Evolutionary conservation across 371 early-diverging fungal species (phyloP).

Genomic region (Massospora cicadina): DNA sequence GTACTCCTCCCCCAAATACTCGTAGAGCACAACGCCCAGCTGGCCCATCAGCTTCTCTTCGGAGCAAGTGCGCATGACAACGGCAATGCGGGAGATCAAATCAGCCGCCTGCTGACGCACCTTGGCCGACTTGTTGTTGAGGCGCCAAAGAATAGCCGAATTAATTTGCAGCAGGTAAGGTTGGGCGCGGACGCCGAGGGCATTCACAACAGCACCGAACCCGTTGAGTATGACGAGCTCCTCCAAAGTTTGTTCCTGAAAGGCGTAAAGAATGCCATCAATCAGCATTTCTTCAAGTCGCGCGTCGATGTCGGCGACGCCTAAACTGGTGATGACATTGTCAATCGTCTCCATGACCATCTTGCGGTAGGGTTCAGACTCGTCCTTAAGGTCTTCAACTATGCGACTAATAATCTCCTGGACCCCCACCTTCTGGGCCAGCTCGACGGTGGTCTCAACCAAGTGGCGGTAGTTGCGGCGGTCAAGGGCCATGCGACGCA

Average conservation of each 20-base stretch:
- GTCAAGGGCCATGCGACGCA: constrained; percentile 90
- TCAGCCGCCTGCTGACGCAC: constrained; percentile 96
- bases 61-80: constrained; percentile 83
- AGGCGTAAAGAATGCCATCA: constrained; percentile 90
- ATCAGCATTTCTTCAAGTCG: constrained; percentile 80
- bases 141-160: constrained; percentile 85
- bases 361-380: constrained; percentile 81
- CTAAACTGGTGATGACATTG: constrained; percentile 54
- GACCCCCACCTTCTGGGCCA: constrained; percentile 85
- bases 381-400: constrained; percentile 86
- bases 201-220: constrained; percentile 84
- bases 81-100: constrained; percentile 80
- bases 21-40: constrained; percentile 79
- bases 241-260: constrained; percentile 90
- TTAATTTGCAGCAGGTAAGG: constrained; percentile 86
- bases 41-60: constrained; percentile 88
- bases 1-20: constrained; percentile 96
- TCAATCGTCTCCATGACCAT: constrained; percentile 96
- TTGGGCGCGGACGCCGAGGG: constrained; percentile 71
- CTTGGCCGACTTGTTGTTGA: constrained; percentile 90
- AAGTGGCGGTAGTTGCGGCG: constrained; percentile 78
- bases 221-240: constrained; percentile 86
- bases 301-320: constrained; percentile 79
- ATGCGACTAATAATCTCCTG: constrained; percentile 70
- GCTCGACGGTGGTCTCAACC: constrained; percentile 87